These are phyloP conservation scores for Aspergillus olivimuriae DNA, from an alignment of 495 filamentous ascomycete species.

Conservation along the genomic window DNA sequence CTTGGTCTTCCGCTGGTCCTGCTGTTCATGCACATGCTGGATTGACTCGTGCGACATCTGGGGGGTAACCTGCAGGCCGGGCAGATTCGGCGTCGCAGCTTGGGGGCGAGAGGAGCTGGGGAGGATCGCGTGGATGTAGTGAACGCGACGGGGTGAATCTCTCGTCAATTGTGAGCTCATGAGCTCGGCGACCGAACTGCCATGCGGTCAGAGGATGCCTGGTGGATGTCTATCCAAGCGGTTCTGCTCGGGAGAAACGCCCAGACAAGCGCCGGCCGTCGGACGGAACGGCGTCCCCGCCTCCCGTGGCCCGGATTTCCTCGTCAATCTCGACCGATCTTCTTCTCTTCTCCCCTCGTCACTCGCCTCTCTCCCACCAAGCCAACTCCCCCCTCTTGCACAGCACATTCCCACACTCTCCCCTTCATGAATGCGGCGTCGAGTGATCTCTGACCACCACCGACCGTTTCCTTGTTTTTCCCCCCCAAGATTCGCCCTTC, in stretches of 20 bases:
- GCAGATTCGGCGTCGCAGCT: neutral
- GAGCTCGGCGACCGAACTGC: no score
- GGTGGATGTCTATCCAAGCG: no score
- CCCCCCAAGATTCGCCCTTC: constrained; percentile 5
- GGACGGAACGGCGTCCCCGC: constrained; percentile 24
- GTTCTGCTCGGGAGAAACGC: no score
- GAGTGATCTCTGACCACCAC: constrained; percentile 20
- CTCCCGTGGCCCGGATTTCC: constrained; percentile 19
- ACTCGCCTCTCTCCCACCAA: constrained; percentile 1
- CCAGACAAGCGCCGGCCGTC: constrained; percentile 1
- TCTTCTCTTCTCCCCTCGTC: constrained; percentile 2
- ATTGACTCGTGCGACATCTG: constrained; percentile 12
- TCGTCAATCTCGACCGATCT: constrained; percentile 10
- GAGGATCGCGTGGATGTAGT: no score
- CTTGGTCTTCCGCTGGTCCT: neutral
- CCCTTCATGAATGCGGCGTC: constrained; percentile 16
- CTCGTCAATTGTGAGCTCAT: no score
- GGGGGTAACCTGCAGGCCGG: constrained; percentile 9
- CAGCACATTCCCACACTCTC: constrained; percentile 4
- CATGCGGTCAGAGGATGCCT: no score
- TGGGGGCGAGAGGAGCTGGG: neutral
- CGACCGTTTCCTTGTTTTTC: constrained; percentile 7
- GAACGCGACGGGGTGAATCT: no score
- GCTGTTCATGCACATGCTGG: constrained; percentile 13
- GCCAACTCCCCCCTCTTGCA: constrained; percentile 2